Conservation (phyloP, 2,329 filamentous ascomycete genomes). For the Talaromyces verruculosus region DNA sequence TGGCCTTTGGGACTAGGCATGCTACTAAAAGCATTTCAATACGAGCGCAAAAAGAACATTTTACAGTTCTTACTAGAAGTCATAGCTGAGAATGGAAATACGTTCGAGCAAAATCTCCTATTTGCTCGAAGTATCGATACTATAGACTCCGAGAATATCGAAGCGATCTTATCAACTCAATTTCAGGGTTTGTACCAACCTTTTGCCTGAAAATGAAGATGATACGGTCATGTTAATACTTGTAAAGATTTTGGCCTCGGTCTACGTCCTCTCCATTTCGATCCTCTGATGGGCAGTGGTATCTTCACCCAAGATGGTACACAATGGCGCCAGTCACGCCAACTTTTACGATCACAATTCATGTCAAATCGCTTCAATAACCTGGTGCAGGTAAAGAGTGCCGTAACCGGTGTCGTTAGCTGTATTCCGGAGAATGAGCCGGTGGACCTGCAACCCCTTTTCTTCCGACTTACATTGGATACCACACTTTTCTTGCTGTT, state of each 20-base stretch:
- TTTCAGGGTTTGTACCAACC: not conserved
- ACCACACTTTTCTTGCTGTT: not conserved
- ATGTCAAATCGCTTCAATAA: not conserved
- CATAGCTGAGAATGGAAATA: not conserved
- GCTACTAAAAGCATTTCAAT: not conserved
- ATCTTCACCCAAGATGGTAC: not conserved
- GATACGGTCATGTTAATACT: not conserved
- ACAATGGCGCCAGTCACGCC: not conserved
- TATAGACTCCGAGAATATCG: not conserved
- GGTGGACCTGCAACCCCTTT: not conserved
- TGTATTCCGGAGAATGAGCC: not conserved
- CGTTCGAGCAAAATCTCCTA: not conserved
- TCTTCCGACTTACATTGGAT: not conserved
- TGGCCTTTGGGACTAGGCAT: not conserved
- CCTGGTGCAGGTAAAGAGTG: not conserved
- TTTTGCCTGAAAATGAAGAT: not conserved
- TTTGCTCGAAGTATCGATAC: not conserved
- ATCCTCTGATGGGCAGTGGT: not conserved
- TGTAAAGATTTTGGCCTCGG: not conserved
- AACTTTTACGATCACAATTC: not conserved
- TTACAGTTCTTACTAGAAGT: not conserved
- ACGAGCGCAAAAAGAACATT: not conserved
- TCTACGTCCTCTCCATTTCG: not conserved
- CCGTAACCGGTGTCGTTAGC: not conserved
- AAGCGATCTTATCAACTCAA: not conserved